A percentile compares a stretch with the other conserved stretches of the same genome.
These are phyloP conservation scores for Jaltomata sinuosa DNA, from an alignment of 257 asterid species.

Conservation along the genomic window DNA sequence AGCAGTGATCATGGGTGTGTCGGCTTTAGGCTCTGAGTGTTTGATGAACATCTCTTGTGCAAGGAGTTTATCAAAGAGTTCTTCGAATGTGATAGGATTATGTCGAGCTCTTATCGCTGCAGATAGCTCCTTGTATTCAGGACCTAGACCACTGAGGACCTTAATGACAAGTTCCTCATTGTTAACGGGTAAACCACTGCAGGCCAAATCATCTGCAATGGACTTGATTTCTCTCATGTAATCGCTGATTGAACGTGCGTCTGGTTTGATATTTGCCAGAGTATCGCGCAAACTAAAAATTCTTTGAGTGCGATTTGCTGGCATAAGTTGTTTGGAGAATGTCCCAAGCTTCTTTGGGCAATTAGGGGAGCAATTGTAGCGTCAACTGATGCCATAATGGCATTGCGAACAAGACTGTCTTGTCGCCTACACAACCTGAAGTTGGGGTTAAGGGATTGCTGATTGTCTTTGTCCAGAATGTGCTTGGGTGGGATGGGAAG, in stretches of 20 bases:
- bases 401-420: background rate
- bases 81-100: background rate
- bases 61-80: background rate
- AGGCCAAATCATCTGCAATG: background rate
- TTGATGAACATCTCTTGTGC: too few relatives aligned
- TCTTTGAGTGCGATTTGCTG: background rate
- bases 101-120: background rate
- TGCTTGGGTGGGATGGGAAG: too few relatives aligned
- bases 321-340: background rate
- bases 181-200: background rate
- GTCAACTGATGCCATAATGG: background rate
- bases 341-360: background rate
- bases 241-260: background rate
- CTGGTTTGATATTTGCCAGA: background rate
- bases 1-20: too few relatives aligned
- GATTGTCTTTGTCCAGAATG: too few relatives aligned
- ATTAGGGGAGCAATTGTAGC: background rate
- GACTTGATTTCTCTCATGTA: background rate
- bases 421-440: background rate
- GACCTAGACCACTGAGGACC: background rate
- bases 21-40: too few relatives aligned
- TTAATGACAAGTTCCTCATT: background rate
- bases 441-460: background rate
- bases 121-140: background rate
- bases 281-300: background rate